These are phyloP conservation scores for Gypsophila paniculata DNA, from an alignment of 179 eudicot species.

Conservation along the genomic window DNA sequence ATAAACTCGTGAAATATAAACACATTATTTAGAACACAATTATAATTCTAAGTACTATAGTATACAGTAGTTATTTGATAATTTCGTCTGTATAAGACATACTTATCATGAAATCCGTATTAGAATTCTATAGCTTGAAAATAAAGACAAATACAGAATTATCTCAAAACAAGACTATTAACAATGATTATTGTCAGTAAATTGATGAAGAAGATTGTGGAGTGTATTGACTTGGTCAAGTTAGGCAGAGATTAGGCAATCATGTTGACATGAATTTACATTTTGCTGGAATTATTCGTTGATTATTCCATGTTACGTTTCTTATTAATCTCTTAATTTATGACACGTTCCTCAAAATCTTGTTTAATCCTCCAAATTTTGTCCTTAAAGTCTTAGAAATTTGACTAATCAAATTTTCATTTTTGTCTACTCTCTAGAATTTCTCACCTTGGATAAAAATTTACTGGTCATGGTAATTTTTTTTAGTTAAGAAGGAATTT, in stretches of 20 bases:
- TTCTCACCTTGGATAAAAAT: background rate
- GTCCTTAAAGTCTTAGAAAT: background rate
- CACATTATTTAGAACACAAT: no score
- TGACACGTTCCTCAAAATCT: background rate
- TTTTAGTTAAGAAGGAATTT: no score
- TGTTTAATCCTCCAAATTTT: no score
- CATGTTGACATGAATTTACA: background rate
- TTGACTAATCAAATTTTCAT: background rate
- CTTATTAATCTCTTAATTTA: background rate
- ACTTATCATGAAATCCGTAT: no score
- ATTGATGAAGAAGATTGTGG: background rate
- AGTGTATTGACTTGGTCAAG: background rate
- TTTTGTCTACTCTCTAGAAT: background rate
- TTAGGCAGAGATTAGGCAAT: slow-evolving; percentile 11
- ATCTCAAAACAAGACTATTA: no score
- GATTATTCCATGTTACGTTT: background rate
- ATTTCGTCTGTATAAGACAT: no score
- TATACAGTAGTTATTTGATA: no score
- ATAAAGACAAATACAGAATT: no score
- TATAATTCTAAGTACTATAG: no score
- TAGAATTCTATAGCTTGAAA: no score
- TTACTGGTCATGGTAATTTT: background rate
- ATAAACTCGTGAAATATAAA: no score
- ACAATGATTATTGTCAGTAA: no score
- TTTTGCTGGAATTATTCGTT: background rate